Evolutionary conservation across 2,329 filamentous ascomycete species (phyloP), one percentile per base, ranked within the genome.

Genomic region (Bipolaris sorokiniana): DNA sequence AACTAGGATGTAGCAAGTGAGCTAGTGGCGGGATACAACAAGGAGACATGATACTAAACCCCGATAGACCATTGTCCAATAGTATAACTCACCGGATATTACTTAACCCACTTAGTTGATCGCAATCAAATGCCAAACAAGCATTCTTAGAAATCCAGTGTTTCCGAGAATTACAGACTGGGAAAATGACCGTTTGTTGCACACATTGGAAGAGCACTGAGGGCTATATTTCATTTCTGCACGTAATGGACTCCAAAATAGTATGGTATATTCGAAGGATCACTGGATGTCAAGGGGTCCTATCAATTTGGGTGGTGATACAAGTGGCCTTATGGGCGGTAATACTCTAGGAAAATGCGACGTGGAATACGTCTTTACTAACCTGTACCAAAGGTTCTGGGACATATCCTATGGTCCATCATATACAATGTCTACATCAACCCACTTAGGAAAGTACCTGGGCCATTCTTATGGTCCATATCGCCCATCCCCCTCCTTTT

Each of bases 371-470:
- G 7, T 20, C 15, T 52, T 9, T 0, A 46, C 50, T 52, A n/a
- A 52, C 7, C 11, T 31, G 9, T 22, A n/a, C n/a, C 9, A 7
- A 2, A 53, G 42, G 42, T 23, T 6, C n/a, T 53, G 3, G 50
- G 22, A 20, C 42, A 53, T 23, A 40, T 11, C 2, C 1, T 53
- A 23, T 53, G 22, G 7, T 34, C 50, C 23, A 11, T 31, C 0
- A 7, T 53, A 33, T 47, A 53, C 50, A 53, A 53, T 31, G 11
- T 47, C 13, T 53, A 47, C 42, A 16, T 47, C 23, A 53, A 23
- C 23, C 42, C 42, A 16, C 50, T 53, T 22, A 40, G 11, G 3
- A 40, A 53, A 47, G 42, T 47, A 7, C 50, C 50, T 11, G 41
- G 50, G 2, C 33, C 50, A 3, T 41, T 53, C 42, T n/a, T 53